Percentiles rank a stretch among this genome's conserved stretches.
Conservation (phyloP, 192 early-diverging fungal genomes). For the Coemansia reversa region DNA sequence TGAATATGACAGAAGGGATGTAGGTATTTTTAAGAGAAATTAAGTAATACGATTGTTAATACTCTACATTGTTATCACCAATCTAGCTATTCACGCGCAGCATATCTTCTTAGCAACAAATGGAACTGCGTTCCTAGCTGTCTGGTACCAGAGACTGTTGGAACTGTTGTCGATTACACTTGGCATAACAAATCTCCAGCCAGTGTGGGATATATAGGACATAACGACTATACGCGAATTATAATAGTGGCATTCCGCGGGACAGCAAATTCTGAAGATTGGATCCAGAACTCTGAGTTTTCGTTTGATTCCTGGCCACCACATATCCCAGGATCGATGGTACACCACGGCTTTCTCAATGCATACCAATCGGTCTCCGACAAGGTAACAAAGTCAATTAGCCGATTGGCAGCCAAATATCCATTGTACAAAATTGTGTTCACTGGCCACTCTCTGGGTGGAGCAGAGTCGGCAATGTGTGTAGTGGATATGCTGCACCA, state of each 20-base stretch:
- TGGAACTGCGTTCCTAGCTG: constrained; percentile 40
- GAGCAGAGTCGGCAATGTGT: constrained; percentile 45
- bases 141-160: constrained; percentile 21
- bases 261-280: constrained; percentile 33
- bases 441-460: constrained; percentile 55
- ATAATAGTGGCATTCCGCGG: constrained; percentile 46
- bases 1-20: background rate
- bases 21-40: too few species aligned
- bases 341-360: constrained; percentile 49
- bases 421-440: constrained; percentile 49
- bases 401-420: constrained; percentile 16
- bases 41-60: background rate
- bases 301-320: constrained; percentile 47
- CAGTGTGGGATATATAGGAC: constrained; percentile 43
- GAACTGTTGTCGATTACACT: constrained; percentile 38
- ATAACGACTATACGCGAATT: constrained; percentile 27
- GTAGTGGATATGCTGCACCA: constrained; percentile 32
- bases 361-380: constrained; percentile 41
- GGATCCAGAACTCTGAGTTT: constrained; percentile 51
- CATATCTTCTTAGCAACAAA: constrained; percentile 22
- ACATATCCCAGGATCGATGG: constrained; percentile 45
- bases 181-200: constrained; percentile 41
- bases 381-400: constrained; percentile 18
- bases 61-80: background rate
- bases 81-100: constrained; percentile 40